Evolutionary conservation across 2,329 filamentous ascomycete genomes (phyloP), one percentile per base, ranked within the genome.

Genomic region (Ustulina deusta): DNA sequence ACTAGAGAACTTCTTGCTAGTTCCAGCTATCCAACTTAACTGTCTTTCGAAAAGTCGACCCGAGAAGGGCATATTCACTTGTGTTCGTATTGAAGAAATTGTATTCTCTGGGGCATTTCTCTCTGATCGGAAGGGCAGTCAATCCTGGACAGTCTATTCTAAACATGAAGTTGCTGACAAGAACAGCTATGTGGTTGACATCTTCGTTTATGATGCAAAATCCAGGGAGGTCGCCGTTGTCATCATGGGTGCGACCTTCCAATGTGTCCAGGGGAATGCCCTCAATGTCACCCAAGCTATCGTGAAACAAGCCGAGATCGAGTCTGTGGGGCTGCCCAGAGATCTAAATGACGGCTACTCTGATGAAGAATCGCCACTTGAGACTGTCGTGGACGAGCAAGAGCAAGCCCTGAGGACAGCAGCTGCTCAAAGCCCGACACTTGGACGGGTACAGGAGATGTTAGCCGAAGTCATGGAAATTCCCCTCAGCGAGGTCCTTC

Each of bases 401-500:
- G 61, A 55, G 10, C 38, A 49, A n/a, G 13, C 61, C 11, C 44
- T 48, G 40, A 61, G 6, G 48, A 44, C 27, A 38, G 34, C 51
- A n/a, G 10, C 42, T 20, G 32, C 61, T 17, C 29, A 44, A 27
- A 49, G 51, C 20, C 17, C 22, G 36, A 55, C 38, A 42, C 22
- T 56, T 38, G 11, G 29, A 51, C 11, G 36, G 46, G n/a, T 69
- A 49, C 64, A 65, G 6, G 56, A 65, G 17, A 51, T 70, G 58
- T 49, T 70, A n/a, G 51, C 61, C 22, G 44, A 59, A 7, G 42
- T 70, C 17, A 63, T 65, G 25, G 69, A 66, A 11, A 56, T 70
- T 2, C 52, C 69, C 1, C 6, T 55, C 40, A 48, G 61, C 15
- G 71, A 74, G 13, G 57, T 74, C 1, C 9, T 32, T 15, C 61